Conservation (phyloP, 1,284 basidiomycete genomes). For the Fistulinella cinereoalba region DNA sequence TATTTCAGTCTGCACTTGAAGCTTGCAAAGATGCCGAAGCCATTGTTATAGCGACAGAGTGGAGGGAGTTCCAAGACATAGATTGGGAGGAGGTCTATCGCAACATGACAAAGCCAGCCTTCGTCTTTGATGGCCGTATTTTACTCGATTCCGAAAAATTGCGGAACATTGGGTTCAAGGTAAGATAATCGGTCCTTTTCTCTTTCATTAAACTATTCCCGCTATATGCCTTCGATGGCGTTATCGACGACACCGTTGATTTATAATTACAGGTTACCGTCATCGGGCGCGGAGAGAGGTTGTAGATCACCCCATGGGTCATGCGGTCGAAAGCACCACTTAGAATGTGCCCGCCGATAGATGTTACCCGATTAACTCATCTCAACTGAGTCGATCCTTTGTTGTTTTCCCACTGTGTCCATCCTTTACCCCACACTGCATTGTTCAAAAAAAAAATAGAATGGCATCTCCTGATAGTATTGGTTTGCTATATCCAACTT, state of each 20-base stretch:
- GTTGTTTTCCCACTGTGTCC: neutral
- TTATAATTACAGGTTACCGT: slow-evolving; percentile 29
- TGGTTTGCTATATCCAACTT: too few species aligned
- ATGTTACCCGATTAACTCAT: slow-evolving; percentile 11
- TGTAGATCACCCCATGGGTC: slow-evolving; percentile 16
- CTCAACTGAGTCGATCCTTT: neutral
- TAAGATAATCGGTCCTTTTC: slow-evolving; percentile 37
- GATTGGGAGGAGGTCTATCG: slow-evolving; percentile 87
- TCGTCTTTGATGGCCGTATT: slow-evolving; percentile 90
- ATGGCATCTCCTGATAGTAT: too few species aligned
- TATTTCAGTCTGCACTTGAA: slow-evolving; percentile 75
- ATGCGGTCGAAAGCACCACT: neutral
- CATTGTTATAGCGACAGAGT: slow-evolving; percentile 90
- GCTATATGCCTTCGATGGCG: slow-evolving; percentile 5
- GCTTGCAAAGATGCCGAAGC: slow-evolving; percentile 91
- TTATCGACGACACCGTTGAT: slow-evolving; percentile 12
- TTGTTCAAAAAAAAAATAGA: slow-evolving; percentile 5
- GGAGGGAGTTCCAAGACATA: slow-evolving; percentile 93
- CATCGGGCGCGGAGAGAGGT: slow-evolving; percentile 35
- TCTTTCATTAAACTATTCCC: neutral
- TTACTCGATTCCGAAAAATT: slow-evolving; percentile 81
- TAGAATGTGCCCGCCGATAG: neutral
- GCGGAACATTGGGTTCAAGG: slow-evolving; percentile 90
- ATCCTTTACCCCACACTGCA: neutral
- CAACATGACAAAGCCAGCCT: slow-evolving; percentile 94